phyloP scores from a whole-genome alignment of 192 early-diverging fungal species.

The Dimargaris cristalligena region DNA sequence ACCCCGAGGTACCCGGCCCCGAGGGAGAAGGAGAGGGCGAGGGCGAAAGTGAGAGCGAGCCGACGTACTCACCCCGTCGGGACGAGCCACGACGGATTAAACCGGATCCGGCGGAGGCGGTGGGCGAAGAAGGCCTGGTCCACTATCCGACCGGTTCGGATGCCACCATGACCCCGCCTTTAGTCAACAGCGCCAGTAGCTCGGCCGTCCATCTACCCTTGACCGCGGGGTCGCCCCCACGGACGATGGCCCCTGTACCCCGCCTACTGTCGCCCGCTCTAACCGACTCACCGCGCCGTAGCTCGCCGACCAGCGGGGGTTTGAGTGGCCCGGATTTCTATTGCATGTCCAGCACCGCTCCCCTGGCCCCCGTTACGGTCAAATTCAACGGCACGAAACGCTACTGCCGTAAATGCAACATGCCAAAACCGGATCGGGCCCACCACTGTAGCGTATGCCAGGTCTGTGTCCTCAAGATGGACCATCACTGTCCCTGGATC shows the following conservation, averaged over 20 bases:
- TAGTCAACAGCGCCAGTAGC: too few relatives aligned
- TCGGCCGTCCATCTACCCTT: background rate
- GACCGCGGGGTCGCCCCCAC: background rate
- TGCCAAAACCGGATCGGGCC: constrained; percentile 59
- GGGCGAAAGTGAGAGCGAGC: background rate
- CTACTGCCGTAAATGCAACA: constrained; percentile 32
- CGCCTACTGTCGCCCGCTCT: background rate
- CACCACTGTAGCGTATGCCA: constrained; percentile 68
- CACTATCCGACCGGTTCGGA: too few relatives aligned
- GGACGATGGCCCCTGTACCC: background rate
- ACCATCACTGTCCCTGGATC: constrained; percentile 72
- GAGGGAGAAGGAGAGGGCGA: background rate
- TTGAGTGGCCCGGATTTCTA: background rate
- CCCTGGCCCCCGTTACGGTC: constrained; percentile 16
- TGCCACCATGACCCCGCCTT: too few relatives aligned
- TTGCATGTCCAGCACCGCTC: background rate
- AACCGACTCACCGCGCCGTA: background rate
- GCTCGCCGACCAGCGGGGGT: too few relatives aligned
- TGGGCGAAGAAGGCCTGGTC: background rate
- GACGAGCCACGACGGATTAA: background rate
- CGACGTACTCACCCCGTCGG: background rate
- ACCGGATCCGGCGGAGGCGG: background rate
- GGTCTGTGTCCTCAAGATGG: constrained; percentile 57
- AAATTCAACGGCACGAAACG: constrained; percentile 25
- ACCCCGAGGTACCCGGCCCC: background rate